A percentile compares a stretch with the other conserved stretches of the same genome.
phyloP scores from a whole-genome alignment of 2,329 filamentous ascomycete genomes.

The Penicillium sp. region DNA sequence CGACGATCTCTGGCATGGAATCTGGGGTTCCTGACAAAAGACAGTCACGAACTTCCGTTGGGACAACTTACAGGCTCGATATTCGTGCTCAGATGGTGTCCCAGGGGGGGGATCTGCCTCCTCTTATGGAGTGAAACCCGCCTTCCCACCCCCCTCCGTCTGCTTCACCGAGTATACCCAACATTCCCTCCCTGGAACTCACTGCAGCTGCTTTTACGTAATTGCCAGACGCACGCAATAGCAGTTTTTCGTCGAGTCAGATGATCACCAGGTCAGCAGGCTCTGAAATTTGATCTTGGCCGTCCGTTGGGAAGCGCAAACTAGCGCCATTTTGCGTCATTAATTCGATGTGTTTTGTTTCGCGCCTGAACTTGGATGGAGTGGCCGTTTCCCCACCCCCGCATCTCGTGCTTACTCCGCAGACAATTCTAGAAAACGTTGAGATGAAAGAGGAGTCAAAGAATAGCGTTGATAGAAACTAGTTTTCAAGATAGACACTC shows the following conservation, averaged over 20 bases:
- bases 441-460: too few species aligned
- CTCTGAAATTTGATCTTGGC: background rate
- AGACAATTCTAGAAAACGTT: too few species aligned
- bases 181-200: background rate
- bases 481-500: too few species aligned
- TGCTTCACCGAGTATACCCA: background rate
- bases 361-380: background rate
- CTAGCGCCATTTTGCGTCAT: background rate
- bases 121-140: background rate
- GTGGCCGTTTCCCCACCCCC: background rate
- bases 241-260: background rate
- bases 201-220: slow-evolving; percentile 4
- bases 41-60: background rate
- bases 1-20: background rate
- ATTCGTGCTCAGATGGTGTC: background rate
- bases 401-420: background rate
- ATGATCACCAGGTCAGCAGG: background rate
- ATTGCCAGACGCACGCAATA: slow-evolving; percentile 1
- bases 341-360: background rate
- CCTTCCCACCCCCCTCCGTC: background rate
- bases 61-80: background rate
- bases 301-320: background rate
- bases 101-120: background rate
- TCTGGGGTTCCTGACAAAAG: background rate
- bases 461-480: too few species aligned